A percentile compares a stretch with the other conserved stretches of the same genome.
Conservation (phyloP, 169 alveolate genomes). For the Blepharisma undulans region DNA sequence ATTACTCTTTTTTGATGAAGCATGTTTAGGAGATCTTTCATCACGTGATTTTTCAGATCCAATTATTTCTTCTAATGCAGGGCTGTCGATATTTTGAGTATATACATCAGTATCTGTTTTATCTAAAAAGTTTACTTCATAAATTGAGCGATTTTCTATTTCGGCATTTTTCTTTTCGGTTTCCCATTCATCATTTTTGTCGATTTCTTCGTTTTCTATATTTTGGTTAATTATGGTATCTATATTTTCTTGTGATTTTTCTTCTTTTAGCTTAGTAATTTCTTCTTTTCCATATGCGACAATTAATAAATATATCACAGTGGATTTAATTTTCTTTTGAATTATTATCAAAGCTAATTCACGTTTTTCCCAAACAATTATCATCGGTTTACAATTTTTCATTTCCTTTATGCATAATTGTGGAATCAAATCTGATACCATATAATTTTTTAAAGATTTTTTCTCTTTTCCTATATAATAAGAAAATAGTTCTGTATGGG, state of each 20-base stretch:
- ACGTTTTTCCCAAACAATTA: not conserved
- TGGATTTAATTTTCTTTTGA: not conserved
- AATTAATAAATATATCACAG: not conserved
- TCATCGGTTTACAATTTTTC: not conserved
- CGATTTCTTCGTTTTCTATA: not conserved
- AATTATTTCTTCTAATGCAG: not conserved
- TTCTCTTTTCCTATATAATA: not conserved
- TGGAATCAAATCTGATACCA: not conserved
- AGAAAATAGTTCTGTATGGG: not conserved
- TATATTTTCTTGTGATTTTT: not conserved
- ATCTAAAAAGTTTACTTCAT: not conserved
- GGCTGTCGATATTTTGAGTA: not conserved
- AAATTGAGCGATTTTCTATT: not conserved
- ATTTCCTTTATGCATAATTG: not conserved
- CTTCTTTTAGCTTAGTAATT: not conserved
- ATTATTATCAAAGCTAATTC: not conserved
- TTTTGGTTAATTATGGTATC: not conserved
- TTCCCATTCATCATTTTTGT: not conserved
- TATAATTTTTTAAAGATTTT: not conserved
- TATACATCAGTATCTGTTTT: not conserved
- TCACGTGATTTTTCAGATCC: not conserved
- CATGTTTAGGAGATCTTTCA: not conserved
- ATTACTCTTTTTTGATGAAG: not conserved
- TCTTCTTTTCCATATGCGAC: not conserved
- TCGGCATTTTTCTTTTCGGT: not conserved